These are phyloP conservation scores for Chaetoceros muelleri DNA, from an alignment of 108 stramenopile genomes.

Conservation along the genomic window DNA sequence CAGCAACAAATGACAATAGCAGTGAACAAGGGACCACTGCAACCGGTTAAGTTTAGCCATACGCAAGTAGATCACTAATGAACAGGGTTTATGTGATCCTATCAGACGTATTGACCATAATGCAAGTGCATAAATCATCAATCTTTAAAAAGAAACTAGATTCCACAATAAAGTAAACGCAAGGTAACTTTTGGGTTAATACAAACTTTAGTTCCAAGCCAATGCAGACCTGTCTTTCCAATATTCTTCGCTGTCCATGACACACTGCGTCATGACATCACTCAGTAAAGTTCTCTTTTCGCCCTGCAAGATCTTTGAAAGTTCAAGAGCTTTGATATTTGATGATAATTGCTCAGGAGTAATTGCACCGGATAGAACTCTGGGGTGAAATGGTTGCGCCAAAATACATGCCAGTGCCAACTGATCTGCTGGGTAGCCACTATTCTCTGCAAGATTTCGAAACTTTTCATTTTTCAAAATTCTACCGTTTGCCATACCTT, in stretches of 20 bases:
- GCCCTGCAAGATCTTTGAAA: slow-evolving; percentile 25
- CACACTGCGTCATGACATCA: slow-evolving; percentile 35
- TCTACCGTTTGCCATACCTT: slow-evolving; percentile 73
- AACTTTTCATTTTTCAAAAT: slow-evolving; percentile 23
- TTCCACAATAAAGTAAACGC: too few relatives aligned
- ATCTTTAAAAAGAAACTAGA: too few relatives aligned
- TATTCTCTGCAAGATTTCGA: slow-evolving; percentile 18
- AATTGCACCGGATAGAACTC: slow-evolving; percentile 60
- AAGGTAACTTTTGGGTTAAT: too few relatives aligned
- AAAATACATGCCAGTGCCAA: slow-evolving; percentile 56
- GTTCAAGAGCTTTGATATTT: slow-evolving; percentile 30
- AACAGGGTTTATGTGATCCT: too few relatives aligned
- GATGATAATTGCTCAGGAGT: slow-evolving; percentile 54
- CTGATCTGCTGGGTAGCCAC: slow-evolving; percentile 45
- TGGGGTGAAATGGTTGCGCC: slow-evolving; percentile 60
- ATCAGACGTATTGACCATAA: too few relatives aligned
- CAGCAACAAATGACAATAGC: too few relatives aligned
- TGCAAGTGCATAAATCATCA: too few relatives aligned
- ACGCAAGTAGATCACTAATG: too few relatives aligned
- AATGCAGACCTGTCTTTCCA: slow-evolving; percentile 50
- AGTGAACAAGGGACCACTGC: too few relatives aligned
- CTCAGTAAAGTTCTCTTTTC: slow-evolving; percentile 22
- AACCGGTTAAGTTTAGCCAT: too few relatives aligned
- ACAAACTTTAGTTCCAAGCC: slow-evolving; percentile 61
- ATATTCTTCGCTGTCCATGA: slow-evolving; percentile 45